A percentile compares a stretch with the other conserved stretches of the same genome.
Evolutionary conservation across 108 stramenopile genomes (phyloP).

Genomic region (Discostella stelligeroides): DNA sequence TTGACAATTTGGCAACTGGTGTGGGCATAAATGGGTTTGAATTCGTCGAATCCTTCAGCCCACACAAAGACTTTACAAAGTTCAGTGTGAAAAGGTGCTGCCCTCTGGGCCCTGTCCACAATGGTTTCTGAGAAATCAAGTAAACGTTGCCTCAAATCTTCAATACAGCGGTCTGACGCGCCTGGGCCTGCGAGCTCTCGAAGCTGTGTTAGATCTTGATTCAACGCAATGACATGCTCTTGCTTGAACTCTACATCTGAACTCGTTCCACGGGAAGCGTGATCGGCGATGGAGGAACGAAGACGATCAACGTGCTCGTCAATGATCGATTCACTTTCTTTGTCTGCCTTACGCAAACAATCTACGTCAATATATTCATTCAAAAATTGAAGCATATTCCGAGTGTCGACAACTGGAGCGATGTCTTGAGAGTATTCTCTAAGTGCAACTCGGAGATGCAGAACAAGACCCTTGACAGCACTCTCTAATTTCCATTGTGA

Average conservation of each 20-base stretch:
- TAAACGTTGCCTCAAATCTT: constrained; percentile 1
- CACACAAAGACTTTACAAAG: constrained; percentile 22
- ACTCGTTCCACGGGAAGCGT: constrained; percentile 19
- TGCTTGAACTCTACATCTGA: constrained; percentile 25
- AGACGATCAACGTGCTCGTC: constrained; percentile 18
- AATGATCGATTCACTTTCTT: constrained; percentile 32
- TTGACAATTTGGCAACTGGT: constrained; percentile 2
- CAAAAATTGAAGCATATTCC: constrained; percentile 36
- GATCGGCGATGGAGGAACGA: constrained; percentile 15
- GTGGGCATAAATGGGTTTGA: constrained; percentile 12
- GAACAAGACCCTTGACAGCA: constrained; percentile 32
- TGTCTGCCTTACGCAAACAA: constrained; percentile 31
- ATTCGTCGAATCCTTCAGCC: constrained; percentile 26
- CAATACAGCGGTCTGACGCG: constrained; percentile 2
- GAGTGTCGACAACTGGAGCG: constrained; percentile 29
- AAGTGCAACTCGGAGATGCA: constrained; percentile 19
- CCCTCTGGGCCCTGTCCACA: constrained; percentile 11
- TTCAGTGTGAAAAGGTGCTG: constrained; percentile 10
- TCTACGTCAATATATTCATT: constrained; percentile 34
- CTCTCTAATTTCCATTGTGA: constrained; percentile 46
- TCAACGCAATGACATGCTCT: constrained; percentile 25
- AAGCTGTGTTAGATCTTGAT: constrained; percentile 16
- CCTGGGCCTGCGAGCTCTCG: constrained; percentile 16
- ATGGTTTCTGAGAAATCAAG: constrained; percentile 26
- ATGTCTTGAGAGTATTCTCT: constrained; percentile 25